Evolutionary conservation across 2,329 filamentous ascomycete genomes (phyloP), one percentile per base, ranked within the genome.

Genomic region (Ophiostoma ulmi): DNA sequence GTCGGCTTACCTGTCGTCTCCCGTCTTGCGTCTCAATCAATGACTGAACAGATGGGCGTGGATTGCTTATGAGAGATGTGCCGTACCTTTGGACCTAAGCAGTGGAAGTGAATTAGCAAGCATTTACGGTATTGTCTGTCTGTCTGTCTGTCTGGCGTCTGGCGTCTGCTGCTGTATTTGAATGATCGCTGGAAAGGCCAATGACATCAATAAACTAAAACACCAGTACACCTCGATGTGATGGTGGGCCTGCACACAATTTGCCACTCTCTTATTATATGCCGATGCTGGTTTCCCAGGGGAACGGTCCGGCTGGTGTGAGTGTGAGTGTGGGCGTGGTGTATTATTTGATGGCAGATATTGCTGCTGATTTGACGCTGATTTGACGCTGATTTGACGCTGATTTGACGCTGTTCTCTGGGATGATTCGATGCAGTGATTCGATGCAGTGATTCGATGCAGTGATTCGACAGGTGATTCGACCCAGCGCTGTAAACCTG

Each of bases 1-100:
- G n/a, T 66, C 64, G 65, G 65, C 64, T 72, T 55, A 72, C 68
- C 70, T 72, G 70, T 68, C 17, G 68, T 52, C 68, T 72, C 52
- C 68, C 68, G 70, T 67, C 20, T 11, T 66, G 36, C 11, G 38
- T 66, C 3, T 4, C 64, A 65, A 65, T 22, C 31, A 31, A 20
- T 26, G 22, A 14, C 58, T 14, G 14, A n/a, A 8, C 6, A 38
- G 22, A 65, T 17, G 10, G 26, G 63, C 6, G 35, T 20, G 8
- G 44, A 20, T 20, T 48, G 44, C 17, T 48, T 48, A 20, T 20
- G 17, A 48, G 31, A 31, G 31, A 20, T 48, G 10, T 48, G 44
- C 8, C 44, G 44, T 48, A 48, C 44, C 44, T 48, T 20, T 17
- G n/a, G 44, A 48, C 17, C 14, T 48, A 20, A 48, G 17, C 44